phyloP scores from a whole-genome alignment of 2,329 filamentous ascomycete species.

The Botrytis tulipae region DNA sequence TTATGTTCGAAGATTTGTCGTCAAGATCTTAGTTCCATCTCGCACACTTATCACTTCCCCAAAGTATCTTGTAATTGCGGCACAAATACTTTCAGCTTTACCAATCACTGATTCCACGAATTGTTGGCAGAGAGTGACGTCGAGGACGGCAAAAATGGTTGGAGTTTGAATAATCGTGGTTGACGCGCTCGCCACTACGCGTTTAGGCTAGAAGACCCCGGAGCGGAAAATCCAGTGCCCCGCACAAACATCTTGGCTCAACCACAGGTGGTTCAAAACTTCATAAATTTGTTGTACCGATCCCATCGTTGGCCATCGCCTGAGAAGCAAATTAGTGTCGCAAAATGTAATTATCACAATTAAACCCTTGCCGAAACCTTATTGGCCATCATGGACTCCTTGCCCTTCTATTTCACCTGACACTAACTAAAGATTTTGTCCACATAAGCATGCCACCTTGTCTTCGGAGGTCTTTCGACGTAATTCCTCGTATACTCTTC shows the following conservation, averaged over 20 bases:
- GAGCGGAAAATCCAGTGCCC: neutral
- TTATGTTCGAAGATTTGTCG: neutral
- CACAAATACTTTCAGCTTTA: neutral
- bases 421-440: constrained; percentile 31
- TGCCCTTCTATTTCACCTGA: neutral
- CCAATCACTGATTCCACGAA: neutral
- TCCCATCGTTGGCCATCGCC: neutral
- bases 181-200: neutral
- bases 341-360: neutral
- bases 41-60: neutral
- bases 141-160: neutral
- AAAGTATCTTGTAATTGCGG: neutral
- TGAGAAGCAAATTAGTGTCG: neutral
- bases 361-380: neutral
- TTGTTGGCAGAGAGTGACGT: neutral
- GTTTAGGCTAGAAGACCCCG: neutral
- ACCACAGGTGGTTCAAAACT: neutral
- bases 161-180: neutral
- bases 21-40: neutral
- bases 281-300: neutral
- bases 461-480: constrained; percentile 39
- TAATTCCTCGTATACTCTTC: constrained; percentile 59
- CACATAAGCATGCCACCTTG: constrained; percentile 30
- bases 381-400: neutral
- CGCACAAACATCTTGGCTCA: neutral